These are phyloP conservation scores for Exserohilum turcica DNA, from an alignment of 2,329 filamentous ascomycete species.

Conservation along the genomic window DNA sequence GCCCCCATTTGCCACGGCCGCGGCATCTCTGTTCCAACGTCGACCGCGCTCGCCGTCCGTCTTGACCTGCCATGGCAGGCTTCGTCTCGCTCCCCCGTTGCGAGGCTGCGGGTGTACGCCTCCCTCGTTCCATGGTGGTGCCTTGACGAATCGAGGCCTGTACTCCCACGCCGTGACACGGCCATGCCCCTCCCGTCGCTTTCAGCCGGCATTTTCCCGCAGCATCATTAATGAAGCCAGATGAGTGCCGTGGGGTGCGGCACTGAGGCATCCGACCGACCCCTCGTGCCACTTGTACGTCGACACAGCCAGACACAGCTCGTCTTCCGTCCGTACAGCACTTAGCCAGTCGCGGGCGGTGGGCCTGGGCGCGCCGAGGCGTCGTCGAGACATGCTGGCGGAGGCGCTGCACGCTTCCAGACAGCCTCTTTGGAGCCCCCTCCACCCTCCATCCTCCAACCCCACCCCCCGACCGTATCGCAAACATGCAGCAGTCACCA, in stretches of 20 bases:
- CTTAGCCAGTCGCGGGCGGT: conserved; percentile 13
- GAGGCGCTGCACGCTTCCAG: conserved; percentile 7
- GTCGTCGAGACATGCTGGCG: not conserved
- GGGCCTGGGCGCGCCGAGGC: conserved; percentile 9
- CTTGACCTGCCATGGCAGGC: too few species aligned
- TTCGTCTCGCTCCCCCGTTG: too few species aligned
- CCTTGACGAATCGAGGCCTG: conserved; percentile 4
- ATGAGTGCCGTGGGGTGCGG: conserved; percentile 14
- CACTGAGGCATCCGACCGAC: conserved; percentile 8
- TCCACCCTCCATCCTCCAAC: too few species aligned
- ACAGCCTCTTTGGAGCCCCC: too few species aligned
- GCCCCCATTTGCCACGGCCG: conserved; percentile 16
- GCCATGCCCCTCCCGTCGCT: conserved; percentile 19
- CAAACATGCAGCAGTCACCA: conserved; percentile 2
- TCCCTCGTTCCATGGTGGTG: conserved; percentile 5
- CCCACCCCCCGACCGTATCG: not conserved
- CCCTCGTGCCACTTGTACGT: conserved; percentile 22
- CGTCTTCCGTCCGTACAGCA: too few species aligned
- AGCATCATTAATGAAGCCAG: conserved; percentile 28
- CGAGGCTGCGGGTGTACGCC: conserved; percentile 8
- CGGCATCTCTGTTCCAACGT: conserved; percentile 6
- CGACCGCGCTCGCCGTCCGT: too few species aligned
- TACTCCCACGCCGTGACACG: conserved; percentile 7
- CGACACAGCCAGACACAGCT: too few species aligned
- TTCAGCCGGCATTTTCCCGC: conserved; percentile 41